Conservation (phyloP, 2,329 filamentous ascomycete genomes). For the Nannizziopsis arthrosporioides region DNA sequence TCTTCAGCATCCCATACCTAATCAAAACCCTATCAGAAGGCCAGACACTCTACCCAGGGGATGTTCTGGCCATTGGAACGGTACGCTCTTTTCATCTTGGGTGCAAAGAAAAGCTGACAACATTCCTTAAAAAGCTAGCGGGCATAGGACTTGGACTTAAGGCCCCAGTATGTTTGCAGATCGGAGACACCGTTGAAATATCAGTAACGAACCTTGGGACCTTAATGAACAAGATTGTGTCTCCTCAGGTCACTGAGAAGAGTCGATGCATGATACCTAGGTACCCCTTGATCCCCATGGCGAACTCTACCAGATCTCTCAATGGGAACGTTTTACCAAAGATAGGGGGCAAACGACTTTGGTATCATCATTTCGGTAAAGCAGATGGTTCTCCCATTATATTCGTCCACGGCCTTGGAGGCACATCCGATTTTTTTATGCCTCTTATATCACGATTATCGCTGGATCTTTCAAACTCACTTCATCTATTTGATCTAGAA, state of each 20-base stretch:
- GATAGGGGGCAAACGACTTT: constrained; percentile 34
- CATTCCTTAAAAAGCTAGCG: constrained; percentile 20
- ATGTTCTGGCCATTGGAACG: constrained; percentile 42
- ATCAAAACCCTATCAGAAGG: constrained; percentile 39
- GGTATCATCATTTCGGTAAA: constrained; percentile 28
- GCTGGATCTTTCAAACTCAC: constrained; percentile 22
- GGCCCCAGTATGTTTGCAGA: constrained; percentile 33
- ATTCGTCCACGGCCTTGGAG: constrained; percentile 47
- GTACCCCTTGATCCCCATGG: constrained; percentile 18
- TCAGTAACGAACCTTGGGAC: constrained; percentile 34
- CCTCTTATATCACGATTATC: constrained; percentile 34
- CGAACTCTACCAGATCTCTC: constrained; percentile 23
- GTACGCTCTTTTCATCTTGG: neutral
- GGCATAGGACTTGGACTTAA: constrained; percentile 39
- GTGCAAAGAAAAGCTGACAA: neutral
- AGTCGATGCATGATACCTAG: constrained; percentile 12
- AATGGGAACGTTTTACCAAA: constrained; percentile 25
- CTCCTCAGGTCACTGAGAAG: constrained; percentile 18
- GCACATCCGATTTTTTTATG: constrained; percentile 35
- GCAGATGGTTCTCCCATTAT: constrained; percentile 27
- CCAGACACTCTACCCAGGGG: constrained; percentile 42
- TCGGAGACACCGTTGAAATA: constrained; percentile 34
- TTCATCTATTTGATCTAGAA: constrained; percentile 44
- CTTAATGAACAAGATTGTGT: constrained; percentile 34
- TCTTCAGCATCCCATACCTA: constrained; percentile 40